Evolutionary conservation across 192 early-diverging fungal species (phyloP).

Genomic region (Ambispora gerdemannii): DNA sequence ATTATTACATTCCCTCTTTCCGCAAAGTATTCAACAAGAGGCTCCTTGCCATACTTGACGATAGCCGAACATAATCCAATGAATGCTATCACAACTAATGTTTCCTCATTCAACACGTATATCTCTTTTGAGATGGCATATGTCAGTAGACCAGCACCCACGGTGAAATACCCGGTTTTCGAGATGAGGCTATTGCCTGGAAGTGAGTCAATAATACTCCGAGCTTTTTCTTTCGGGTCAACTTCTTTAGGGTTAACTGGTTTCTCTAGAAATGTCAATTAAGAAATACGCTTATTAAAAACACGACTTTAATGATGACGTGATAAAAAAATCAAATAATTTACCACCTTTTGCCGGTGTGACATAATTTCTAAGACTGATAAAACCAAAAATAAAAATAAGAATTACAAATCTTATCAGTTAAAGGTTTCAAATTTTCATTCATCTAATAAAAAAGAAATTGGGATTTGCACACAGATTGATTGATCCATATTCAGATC

Average conservation of each 20-base stretch:
- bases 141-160: slow-evolving; percentile 77
- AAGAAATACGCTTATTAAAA: not conserved
- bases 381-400: too few relatives aligned
- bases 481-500: too few relatives aligned
- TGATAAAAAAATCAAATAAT: not conserved
- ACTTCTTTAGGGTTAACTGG: slow-evolving; percentile 52
- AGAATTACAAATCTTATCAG: too few relatives aligned
- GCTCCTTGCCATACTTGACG: slow-evolving; percentile 78
- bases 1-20: too few relatives aligned
- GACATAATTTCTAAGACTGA: not conserved
- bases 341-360: not conserved
- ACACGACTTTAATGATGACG: not conserved
- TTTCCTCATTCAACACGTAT: slow-evolving; percentile 93
- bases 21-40: slow-evolving; percentile 73
- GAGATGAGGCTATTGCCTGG: slow-evolving; percentile 84
- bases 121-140: slow-evolving; percentile 96
- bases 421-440: too few relatives aligned
- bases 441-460: too few relatives aligned
- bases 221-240: slow-evolving; percentile 80
- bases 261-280: slow-evolving; percentile 26
- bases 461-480: too few relatives aligned
- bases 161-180: slow-evolving; percentile 87
- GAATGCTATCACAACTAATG: slow-evolving; percentile 77
- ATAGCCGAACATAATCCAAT: slow-evolving; percentile 76
- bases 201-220: slow-evolving; percentile 87